Base-by-base conservation (phyloP, 305 asterid genomes). In the Plantago coronopus region DNA sequence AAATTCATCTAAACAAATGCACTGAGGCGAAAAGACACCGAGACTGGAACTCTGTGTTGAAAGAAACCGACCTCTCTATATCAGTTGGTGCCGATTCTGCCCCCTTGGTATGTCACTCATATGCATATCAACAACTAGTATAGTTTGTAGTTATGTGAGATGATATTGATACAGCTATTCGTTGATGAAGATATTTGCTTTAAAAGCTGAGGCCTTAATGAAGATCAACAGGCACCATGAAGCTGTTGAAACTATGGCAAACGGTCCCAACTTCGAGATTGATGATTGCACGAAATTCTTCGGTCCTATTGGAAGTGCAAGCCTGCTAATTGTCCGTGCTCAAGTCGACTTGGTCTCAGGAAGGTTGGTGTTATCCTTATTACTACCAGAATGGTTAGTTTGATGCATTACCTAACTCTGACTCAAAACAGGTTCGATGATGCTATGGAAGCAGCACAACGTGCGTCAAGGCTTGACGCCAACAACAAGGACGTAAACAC, bases 31-130 rank as follows among this genome's bases (percentile, higher is more conserved):
- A 84, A 74, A 80, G 74, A 48, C 86, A 63, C 37, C 53, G 73
- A 48, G 95, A 93, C 73, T 89, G 94, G 96, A 76, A 75, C 54
- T 42, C 72, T 1, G 72, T 93, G 17, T 38, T 81, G 48, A 83
- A 72, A 71, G 98, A 93, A 78, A 50, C 89, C 0, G 48, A 62
- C 7, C 74, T 75, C 0, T 79, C 91, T 37, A 72, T 89, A 17
- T 76, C 76, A 18, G 91, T 85, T 0, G 95, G 95, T 4, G 98
- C 98, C 43, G 96, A 93, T 79, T 93, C 98, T 66, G 89, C 98
- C 15, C 89, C 97, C 18, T 71, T 81, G 95, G 98, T 91, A 61
- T 65, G 59, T 46, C 40, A 49, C 66, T 50, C 18, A 20, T 19
- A 4, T 51, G 10, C 27, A 13, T 18, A 5, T 14, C 57, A 51